Conservation (phyloP, 371 early-diverging fungal genomes). For the Mucor indicus region DNA sequence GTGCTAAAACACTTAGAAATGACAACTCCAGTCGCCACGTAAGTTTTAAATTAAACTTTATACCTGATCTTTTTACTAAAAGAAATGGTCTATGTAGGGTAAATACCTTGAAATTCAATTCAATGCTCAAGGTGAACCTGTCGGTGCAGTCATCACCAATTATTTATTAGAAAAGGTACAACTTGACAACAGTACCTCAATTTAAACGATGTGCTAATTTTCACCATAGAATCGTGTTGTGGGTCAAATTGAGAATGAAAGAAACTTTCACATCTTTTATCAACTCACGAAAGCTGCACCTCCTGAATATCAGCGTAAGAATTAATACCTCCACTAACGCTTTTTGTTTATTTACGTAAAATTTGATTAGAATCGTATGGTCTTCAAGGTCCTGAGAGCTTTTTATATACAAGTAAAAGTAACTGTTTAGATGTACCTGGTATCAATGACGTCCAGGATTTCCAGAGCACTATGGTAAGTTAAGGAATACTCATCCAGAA, state of each 20-base stretch:
- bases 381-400: slow-evolving; percentile 81
- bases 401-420: slow-evolving; percentile 70
- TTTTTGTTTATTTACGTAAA: neutral
- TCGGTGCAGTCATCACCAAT: slow-evolving; percentile 97
- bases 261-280: slow-evolving; percentile 99
- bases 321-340: neutral
- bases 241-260: slow-evolving; percentile 90
- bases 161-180: slow-evolving; percentile 96
- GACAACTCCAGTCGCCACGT: slow-evolving; percentile 99
- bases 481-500: neutral
- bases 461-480: slow-evolving; percentile 65
- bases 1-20: slow-evolving; percentile 98
- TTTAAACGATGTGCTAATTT: neutral
- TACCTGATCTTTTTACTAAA: neutral
- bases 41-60: slow-evolving; percentile 19
- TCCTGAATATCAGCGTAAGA: slow-evolving; percentile 62
- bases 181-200: neutral
- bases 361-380: slow-evolving; percentile 62
- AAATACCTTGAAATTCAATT: slow-evolving; percentile 99
- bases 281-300: slow-evolving; percentile 83
- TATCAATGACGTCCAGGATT: slow-evolving; percentile 79
- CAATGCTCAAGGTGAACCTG: slow-evolving; percentile 87
- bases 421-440: slow-evolving; percentile 78
- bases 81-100: slow-evolving; percentile 53
- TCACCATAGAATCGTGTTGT: slow-evolving; percentile 84